phyloP scores from a whole-genome alignment of 1,284 basidiomycete genomes.

The Ustilago curta region DNA sequence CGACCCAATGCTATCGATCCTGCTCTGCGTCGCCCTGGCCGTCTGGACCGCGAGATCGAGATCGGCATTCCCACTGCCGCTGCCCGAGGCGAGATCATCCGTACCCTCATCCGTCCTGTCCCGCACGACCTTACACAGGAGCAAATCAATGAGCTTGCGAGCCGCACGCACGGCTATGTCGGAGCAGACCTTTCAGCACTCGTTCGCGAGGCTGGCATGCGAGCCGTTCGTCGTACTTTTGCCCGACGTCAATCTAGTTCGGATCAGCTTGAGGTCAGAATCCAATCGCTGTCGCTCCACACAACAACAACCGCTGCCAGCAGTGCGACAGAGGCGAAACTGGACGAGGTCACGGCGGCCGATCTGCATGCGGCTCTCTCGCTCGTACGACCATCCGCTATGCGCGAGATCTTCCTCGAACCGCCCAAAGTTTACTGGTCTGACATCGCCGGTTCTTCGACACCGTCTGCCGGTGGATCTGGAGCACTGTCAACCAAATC shows the following conservation, averaged over 20 bases:
- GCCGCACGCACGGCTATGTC: conserved; percentile 92
- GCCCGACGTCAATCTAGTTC: conserved; percentile 21
- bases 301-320: not conserved
- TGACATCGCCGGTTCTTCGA: conserved; percentile 75
- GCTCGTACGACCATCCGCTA: conserved; percentile 87
- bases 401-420: conserved; percentile 92
- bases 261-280: conserved; percentile 24
- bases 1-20: conserved; percentile 97
- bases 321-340: not conserved
- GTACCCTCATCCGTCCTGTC: conserved; percentile 82
- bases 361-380: conserved; percentile 83
- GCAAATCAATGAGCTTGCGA: conserved; percentile 78
- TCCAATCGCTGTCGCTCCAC: conserved; percentile 43
- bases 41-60: conserved; percentile 97
- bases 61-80: conserved; percentile 91
- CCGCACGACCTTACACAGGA: conserved; percentile 79
- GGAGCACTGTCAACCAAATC: conserved; percentile 46
- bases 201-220: conserved; percentile 90
- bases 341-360: conserved; percentile 61
- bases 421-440: conserved; percentile 84
- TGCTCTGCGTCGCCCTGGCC: conserved; percentile 88
- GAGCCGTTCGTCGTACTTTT: conserved; percentile 81
- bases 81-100: conserved; percentile 84
- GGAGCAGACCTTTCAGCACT: conserved; percentile 94
- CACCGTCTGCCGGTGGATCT: conserved; percentile 28